A percentile compares a stretch with the other conserved stretches of the same genome.
Conservation (phyloP, 345 rosid genomes). For the Rhodamnia argentea region DNA sequence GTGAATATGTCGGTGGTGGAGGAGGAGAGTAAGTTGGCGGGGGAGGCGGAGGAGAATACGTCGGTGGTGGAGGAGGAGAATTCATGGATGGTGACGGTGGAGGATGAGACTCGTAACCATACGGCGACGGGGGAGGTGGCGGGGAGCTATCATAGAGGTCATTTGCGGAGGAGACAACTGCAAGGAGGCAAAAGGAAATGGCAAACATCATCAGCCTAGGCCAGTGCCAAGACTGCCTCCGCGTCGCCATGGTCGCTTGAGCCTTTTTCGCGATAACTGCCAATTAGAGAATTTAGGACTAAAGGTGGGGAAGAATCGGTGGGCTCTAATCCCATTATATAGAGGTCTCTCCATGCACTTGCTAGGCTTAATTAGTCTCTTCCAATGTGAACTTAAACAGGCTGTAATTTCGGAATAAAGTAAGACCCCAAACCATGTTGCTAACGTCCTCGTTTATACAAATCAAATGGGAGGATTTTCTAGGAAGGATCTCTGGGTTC, state of each 20-base stretch:
- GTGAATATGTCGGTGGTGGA: neutral
- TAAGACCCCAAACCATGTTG: neutral
- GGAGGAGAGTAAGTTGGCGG: neutral
- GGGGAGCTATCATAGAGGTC: neutral
- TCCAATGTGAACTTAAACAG: neutral
- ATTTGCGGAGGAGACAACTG: neutral
- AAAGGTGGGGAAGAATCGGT: neutral
- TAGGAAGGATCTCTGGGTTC: neutral
- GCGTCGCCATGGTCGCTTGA: neutral
- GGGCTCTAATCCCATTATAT: neutral
- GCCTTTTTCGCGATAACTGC: neutral
- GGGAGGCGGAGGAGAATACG: neutral
- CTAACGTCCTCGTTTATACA: neutral
- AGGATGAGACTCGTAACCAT: neutral
- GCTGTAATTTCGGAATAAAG: neutral
- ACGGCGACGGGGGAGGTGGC: neutral
- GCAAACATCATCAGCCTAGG: neutral
- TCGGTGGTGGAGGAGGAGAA: neutral
- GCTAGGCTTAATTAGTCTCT: neutral
- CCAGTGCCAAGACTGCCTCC: neutral
- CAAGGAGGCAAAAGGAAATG: slow-evolving; percentile 14
- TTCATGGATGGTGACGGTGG: neutral
- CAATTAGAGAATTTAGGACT: neutral
- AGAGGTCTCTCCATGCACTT: neutral
- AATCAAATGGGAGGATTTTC: neutral